Evolutionary conservation across 768 basidiomycete species (phyloP).

Genomic region (Leccinum boreale): DNA sequence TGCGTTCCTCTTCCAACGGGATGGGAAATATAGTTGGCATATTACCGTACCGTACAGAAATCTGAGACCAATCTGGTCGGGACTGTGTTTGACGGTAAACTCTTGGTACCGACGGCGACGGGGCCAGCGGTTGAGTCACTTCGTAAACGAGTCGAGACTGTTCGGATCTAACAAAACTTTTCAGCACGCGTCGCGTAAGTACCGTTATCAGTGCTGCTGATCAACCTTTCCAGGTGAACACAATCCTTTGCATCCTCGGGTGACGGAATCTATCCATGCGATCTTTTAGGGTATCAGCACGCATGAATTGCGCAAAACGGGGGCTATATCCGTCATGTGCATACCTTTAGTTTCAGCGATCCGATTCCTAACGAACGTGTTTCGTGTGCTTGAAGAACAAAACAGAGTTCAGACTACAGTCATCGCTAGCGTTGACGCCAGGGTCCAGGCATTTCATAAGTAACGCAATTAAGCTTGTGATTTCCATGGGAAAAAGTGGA

Average conservation of each 20-base stretch:
- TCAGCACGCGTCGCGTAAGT: background rate
- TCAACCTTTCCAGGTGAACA: background rate
- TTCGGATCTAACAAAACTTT: background rate
- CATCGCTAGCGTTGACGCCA: background rate
- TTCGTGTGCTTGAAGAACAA: conserved; percentile 3
- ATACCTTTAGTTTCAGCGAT: background rate
- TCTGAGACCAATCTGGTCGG: background rate
- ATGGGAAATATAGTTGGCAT: background rate
- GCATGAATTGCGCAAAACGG: background rate
- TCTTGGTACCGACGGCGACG: background rate
- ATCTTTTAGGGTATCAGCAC: background rate
- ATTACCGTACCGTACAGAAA: background rate
- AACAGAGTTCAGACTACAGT: background rate
- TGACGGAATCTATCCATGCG: conserved; percentile 11
- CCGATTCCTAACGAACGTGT: conserved; percentile 6
- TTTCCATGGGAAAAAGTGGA: background rate
- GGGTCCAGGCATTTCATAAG: background rate
- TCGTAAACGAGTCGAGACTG: background rate
- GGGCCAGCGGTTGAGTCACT: background rate
- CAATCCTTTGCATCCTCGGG: background rate
- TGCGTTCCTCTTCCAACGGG: background rate
- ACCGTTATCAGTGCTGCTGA: conserved; percentile 11
- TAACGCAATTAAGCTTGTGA: background rate
- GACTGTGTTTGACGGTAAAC: background rate
- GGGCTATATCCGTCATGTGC: conserved; percentile 3